Evolutionary conservation across 768 basidiomycete species (phyloP).

Genomic region (Mycena leptocephala): DNA sequence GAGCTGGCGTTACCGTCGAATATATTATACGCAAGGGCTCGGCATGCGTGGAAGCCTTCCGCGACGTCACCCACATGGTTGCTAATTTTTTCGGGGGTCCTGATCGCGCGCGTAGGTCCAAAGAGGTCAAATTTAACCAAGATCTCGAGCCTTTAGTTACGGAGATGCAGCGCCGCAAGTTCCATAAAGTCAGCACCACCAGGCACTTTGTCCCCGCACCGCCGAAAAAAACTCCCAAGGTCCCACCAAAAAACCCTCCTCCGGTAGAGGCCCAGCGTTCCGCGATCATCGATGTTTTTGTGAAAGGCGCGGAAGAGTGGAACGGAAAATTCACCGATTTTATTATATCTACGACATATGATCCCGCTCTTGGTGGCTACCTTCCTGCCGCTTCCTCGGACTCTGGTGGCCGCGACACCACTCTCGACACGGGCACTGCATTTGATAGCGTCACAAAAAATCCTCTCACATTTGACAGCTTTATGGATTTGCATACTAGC

Average conservation of each 20-base stretch:
- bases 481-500: constrained; percentile 29
- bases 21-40: constrained; percentile 15
- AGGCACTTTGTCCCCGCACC: constrained; percentile 30
- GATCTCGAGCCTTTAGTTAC: constrained; percentile 41
- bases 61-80: too few species aligned
- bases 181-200: constrained; percentile 17
- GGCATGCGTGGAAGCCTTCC: constrained; percentile 6
- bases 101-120: too few species aligned
- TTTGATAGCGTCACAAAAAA: constrained; percentile 31
- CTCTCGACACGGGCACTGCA: constrained; percentile 28
- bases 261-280: not conserved
- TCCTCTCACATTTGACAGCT: constrained; percentile 25
- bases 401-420: not conserved
- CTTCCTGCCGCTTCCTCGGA: constrained; percentile 1
- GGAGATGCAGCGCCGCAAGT: constrained; percentile 29
- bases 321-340: constrained; percentile 41
- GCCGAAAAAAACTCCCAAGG: not conserved
- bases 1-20: constrained; percentile 33
- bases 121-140: too few species aligned
- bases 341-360: constrained; percentile 37
- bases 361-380: constrained; percentile 40
- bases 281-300: constrained; percentile 36
- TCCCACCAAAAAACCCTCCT: not conserved
- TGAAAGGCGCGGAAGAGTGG: constrained; percentile 36
- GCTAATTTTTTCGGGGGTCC: too few species aligned